Evolutionary conservation across 1,139 yeast genomes (phyloP).

Genomic region (Suhomyces panamericanus): DNA sequence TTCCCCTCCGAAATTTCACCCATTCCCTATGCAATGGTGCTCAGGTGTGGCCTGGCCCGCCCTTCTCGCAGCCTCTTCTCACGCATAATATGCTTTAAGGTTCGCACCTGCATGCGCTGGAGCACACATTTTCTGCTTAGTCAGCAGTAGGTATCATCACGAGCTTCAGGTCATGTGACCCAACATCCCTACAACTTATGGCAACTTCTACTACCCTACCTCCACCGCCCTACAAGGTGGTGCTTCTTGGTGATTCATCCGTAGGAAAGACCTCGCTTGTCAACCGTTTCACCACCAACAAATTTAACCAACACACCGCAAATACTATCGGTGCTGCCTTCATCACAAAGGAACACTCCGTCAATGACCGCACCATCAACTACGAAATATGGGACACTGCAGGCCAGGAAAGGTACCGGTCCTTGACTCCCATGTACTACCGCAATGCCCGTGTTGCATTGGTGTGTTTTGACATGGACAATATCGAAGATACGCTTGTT

Average conservation of each 20-base stretch:
- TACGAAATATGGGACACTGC: conserved; percentile 55
- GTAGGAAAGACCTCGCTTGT: conserved; percentile 50
- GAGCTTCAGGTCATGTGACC: not conserved
- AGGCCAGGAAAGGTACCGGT: conserved; percentile 50
- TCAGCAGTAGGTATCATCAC: not conserved
- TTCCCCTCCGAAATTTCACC: no score
- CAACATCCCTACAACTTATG: not conserved
- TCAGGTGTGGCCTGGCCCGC: no score
- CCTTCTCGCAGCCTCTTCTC: no score
- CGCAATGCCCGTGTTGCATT: conserved; percentile 41
- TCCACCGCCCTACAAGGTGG: conserved; percentile 38
- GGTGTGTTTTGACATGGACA: conserved; percentile 39
- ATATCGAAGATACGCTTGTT: conserved; percentile 33
- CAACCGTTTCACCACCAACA: conserved; percentile 41
- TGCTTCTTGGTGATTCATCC: conserved; percentile 48
- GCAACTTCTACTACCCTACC: conserved; percentile 7
- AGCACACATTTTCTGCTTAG: no score
- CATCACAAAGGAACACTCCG: conserved; percentile 36
- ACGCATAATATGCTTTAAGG: no score
- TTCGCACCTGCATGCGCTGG: no score
- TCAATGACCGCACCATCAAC: conserved; percentile 34
- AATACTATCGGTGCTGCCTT: conserved; percentile 55
- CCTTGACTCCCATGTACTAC: conserved; percentile 51
- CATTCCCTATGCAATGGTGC: no score
- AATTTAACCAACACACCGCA: conserved; percentile 39